Percentiles rank a stretch among this genome's conserved stretches.
Evolutionary conservation across 768 basidiomycete genomes (phyloP).

Genomic region (Austroboletus festivus): DNA sequence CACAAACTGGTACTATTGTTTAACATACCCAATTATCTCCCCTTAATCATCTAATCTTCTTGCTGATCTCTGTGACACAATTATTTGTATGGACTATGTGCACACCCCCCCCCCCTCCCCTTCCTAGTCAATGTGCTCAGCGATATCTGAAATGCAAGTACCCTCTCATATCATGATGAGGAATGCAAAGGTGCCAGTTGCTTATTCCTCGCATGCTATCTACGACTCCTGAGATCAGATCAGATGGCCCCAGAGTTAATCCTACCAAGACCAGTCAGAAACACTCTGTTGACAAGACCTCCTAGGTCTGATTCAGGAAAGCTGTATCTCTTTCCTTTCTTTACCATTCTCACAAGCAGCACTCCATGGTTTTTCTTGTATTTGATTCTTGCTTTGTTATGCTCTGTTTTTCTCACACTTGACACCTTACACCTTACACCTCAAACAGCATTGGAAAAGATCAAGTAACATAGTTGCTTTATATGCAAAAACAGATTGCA

Average conservation of each 20-base stretch:
- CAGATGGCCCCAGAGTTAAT: constrained; percentile 24
- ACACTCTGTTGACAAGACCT: constrained; percentile 26
- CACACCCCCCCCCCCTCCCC: constrained; percentile 23
- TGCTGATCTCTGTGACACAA: constrained; percentile 27
- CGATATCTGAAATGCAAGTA: constrained; percentile 70
- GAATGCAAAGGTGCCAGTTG: constrained; percentile 50
- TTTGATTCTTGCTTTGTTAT: constrained; percentile 22
- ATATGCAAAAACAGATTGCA: no score
- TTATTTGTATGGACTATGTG: constrained; percentile 5
- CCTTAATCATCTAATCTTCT: constrained; percentile 18
- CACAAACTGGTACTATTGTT: neutral
- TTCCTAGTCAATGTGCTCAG: constrained; percentile 65
- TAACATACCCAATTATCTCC: constrained; percentile 11
- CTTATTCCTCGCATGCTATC: constrained; percentile 31
- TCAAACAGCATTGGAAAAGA: no score
- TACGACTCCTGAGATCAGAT: constrained; percentile 23
- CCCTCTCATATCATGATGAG: constrained; percentile 65
- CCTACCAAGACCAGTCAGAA: constrained; percentile 25
- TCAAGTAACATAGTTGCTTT: no score
- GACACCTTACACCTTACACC: constrained; percentile 32
- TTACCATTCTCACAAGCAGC: neutral
- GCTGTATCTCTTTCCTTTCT: constrained; percentile 4
- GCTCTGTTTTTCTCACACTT: constrained; percentile 16
- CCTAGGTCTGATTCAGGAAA: constrained; percentile 14
- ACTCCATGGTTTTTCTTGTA: no score